Evolutionary conservation across 768 basidiomycete species (phyloP).

Genomic region (Tricholoma saponaceum): DNA sequence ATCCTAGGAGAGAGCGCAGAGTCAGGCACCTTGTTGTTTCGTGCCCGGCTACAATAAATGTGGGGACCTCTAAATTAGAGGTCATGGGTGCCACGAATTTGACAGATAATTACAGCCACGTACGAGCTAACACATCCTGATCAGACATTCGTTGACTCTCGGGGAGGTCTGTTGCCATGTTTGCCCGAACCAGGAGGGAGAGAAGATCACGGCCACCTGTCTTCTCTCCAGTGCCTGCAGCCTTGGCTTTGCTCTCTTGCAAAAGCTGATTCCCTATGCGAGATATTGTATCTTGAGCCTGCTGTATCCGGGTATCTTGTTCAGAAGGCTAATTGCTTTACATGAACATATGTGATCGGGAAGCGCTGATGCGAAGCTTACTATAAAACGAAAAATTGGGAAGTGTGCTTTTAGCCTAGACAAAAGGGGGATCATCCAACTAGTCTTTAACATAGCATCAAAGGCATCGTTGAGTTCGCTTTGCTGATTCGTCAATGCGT

Average conservation of each 20-base stretch:
- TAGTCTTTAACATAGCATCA: constrained; percentile 37
- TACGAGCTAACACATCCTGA: constrained; percentile 17
- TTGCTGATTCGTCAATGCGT: constrained; percentile 22
- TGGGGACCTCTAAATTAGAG: constrained; percentile 40
- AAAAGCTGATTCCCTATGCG: constrained; percentile 38
- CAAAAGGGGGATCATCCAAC: constrained; percentile 20
- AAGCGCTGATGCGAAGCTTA: constrained; percentile 10
- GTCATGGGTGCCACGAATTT: not conserved
- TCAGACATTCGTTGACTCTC: constrained; percentile 15
- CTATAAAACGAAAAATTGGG: constrained; percentile 29
- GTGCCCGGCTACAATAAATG: constrained; percentile 46
- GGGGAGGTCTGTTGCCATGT: constrained; percentile 40
- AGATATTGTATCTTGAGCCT: constrained; percentile 28
- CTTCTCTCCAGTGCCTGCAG: not conserved
- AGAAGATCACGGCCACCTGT: constrained; percentile 40
- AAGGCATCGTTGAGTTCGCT: constrained; percentile 48
- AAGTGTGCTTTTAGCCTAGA: constrained; percentile 7
- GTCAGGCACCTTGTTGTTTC: constrained; percentile 38
- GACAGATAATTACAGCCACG: not conserved
- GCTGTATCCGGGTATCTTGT: constrained; percentile 7
- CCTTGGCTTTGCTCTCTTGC: constrained; percentile 32
- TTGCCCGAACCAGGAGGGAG: constrained; percentile 41
- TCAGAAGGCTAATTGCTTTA: constrained; percentile 10
- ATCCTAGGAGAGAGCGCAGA: not conserved
- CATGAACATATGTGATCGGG: not conserved